Percentiles rank a stretch among this genome's conserved stretches.
Conservation (phyloP, 2,329 filamentous ascomycete species). For the Diaporthe ilicicola region DNA sequence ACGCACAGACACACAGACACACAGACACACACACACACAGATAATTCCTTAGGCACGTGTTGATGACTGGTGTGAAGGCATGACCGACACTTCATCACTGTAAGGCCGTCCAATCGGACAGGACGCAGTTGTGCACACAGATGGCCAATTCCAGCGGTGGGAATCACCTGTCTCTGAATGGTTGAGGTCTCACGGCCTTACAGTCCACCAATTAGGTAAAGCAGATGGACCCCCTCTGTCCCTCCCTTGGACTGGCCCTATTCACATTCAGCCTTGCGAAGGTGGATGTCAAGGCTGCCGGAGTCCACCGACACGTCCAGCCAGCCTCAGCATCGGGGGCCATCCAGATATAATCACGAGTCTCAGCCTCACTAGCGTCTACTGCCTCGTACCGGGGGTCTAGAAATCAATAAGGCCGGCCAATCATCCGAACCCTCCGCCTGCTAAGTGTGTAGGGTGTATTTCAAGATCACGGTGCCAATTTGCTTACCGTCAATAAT, state of each 20-base stretch:
- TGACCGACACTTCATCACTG: background rate
- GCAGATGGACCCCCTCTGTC: background rate
- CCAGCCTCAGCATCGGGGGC: slow-evolving; percentile 11
- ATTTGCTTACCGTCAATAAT: background rate
- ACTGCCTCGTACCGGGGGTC: background rate
- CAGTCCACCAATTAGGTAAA: background rate
- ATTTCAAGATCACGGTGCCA: background rate
- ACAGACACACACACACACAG: background rate
- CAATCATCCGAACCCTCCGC: background rate
- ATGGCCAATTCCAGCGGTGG: background rate
- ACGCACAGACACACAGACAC: background rate
- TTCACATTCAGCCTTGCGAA: background rate
- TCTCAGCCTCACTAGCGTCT: background rate
- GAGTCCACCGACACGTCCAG: background rate
- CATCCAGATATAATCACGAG: background rate
- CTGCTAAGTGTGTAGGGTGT: background rate
- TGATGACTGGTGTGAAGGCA: background rate
- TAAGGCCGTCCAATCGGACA: background rate
- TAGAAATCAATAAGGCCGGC: background rate
- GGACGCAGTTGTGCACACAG: background rate
- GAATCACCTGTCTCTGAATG: slow-evolving; percentile 2
- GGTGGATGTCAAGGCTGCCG: background rate
- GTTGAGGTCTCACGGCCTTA: background rate
- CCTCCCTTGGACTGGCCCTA: background rate
- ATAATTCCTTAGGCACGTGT: background rate